Evolutionary conservation across 306 rosid genomes (phyloP), one percentile per base, ranked within the genome.

Genomic region (Acmispon strigosus): DNA sequence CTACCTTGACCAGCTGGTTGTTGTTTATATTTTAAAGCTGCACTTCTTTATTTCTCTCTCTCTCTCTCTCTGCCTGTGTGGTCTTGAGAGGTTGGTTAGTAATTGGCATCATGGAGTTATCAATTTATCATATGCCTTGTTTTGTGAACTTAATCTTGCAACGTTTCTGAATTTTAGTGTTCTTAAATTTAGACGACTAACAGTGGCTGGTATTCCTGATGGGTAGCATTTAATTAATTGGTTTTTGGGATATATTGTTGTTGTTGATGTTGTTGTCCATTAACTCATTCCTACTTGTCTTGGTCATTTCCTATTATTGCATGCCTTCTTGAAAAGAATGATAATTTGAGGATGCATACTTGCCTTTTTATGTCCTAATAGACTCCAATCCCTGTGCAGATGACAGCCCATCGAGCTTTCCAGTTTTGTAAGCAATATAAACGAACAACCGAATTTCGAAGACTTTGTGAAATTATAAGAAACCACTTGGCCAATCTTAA

Each of bases 321-420:
- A 32, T 10, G 50, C 17, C 17, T 68, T 37, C 20, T 41, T 5
- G 20, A 62, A 4, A 53, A 2, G 3, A 48, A 24, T 64, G 11
- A 48, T 65, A 24, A 7, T 34, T 68, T 16, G 18, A 39, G 17
- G 47, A 11, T 65, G 49, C 17, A 2, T 5, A 6, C n/a, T 2
- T 22, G 14, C 6, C 13, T 9, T 32, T 47, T 27, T n/a, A 72
- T 56, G 5, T 43, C n/a, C 14, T 66, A 42, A 49, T 65, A 9
- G 39, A 37, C 50, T 44, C 4, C 11, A 16, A 57, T 66, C 67
- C 56, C 41, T 73, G 17, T 77, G 81, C 82, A 95, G 99, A 95
- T 95, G 99, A 95, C 99, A 22, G 99, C 99, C 10, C 99, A 95
- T 73, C 92, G 99, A 63, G 96, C 99, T 62, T 95, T 95, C 80